phyloP scores from a whole-genome alignment of 768 basidiomycete genomes.

The Termitomyces sp. region DNA sequence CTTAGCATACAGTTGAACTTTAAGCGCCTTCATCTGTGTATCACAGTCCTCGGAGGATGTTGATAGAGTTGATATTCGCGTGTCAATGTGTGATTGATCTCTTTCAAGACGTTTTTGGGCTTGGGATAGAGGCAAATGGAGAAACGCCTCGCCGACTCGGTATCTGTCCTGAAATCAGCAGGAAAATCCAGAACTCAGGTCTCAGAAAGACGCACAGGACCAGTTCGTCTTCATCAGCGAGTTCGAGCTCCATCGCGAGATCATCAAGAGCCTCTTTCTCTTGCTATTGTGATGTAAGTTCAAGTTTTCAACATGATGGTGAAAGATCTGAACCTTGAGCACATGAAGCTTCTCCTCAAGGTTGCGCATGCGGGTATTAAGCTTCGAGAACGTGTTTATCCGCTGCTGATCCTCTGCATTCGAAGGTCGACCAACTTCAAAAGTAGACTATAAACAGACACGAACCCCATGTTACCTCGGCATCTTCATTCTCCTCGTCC shows the following conservation, averaged over 20 bases:
- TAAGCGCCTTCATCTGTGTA: constrained; percentile 73
- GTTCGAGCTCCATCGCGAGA: constrained; percentile 79
- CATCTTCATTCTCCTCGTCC: constrained; percentile 72
- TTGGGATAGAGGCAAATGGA: constrained; percentile 65
- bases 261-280: constrained; percentile 95
- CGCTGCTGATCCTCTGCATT: constrained; percentile 77
- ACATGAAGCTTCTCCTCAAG: constrained; percentile 68
- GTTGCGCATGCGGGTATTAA: constrained; percentile 71
- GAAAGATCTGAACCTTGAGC: constrained; percentile 52
- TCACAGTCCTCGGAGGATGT: constrained; percentile 60
- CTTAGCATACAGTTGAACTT: constrained; percentile 79
- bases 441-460: not conserved
- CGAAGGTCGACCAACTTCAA: not conserved
- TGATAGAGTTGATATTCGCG: constrained; percentile 46
- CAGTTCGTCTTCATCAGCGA: constrained; percentile 78
- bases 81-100: constrained; percentile 57
- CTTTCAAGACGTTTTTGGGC: constrained; percentile 70
- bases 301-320: not conserved
- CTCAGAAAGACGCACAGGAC: constrained; percentile 52
- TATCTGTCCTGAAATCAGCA: constrained; percentile 49
- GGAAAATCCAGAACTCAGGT: not conserved
- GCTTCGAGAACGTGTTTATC: constrained; percentile 89
- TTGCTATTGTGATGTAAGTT: constrained; percentile 47
- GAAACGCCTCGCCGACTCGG: constrained; percentile 84
- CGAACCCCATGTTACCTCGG: constrained; percentile 84